Evolutionary conservation across 1,284 basidiomycete genomes (phyloP).

Genomic region (Ganoderma boninense): DNA sequence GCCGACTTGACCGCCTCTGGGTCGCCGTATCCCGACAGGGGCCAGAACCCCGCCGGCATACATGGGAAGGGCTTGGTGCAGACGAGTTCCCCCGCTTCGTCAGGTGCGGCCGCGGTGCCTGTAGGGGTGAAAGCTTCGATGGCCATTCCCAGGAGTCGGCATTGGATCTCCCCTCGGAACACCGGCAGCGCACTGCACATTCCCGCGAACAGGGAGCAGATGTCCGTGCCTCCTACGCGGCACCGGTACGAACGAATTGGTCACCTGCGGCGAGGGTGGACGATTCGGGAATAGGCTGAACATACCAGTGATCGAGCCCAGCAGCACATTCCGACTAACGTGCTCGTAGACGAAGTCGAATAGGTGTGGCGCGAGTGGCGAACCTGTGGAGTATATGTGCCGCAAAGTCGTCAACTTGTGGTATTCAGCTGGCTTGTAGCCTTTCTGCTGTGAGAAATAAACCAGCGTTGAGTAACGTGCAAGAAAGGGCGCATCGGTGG

Average conservation of each 20-base stretch:
- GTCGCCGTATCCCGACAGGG: slow-evolving; percentile 69
- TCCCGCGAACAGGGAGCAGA: slow-evolving; percentile 88
- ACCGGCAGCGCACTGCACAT: slow-evolving; percentile 84
- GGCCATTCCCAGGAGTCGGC: slow-evolving; percentile 86
- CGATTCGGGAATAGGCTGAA: slow-evolving; percentile 10
- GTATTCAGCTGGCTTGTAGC: slow-evolving; percentile 70
- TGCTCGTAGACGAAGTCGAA: slow-evolving; percentile 84
- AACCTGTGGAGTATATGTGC: slow-evolving; percentile 88
- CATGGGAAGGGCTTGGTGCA: slow-evolving; percentile 87
- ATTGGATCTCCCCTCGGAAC: slow-evolving; percentile 87
- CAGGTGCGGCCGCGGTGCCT: slow-evolving; percentile 54
- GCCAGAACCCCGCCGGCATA: slow-evolving; percentile 89
- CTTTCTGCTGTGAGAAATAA: slow-evolving; percentile 54
- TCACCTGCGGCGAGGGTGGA: not conserved
- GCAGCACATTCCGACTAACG: slow-evolving; percentile 72
- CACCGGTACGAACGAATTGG: slow-evolving; percentile 7
- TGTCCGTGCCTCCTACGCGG: slow-evolving; percentile 80
- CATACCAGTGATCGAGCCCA: slow-evolving; percentile 84
- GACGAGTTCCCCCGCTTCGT: slow-evolving; percentile 71
- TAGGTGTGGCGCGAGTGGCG: slow-evolving; percentile 77
- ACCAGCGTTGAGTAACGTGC: not conserved
- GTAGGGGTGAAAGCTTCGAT: slow-evolving; percentile 61
- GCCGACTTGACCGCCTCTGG: slow-evolving; percentile 67
- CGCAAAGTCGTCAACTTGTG: slow-evolving; percentile 69
- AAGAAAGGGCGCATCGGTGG: not conserved